Evolutionary conservation across 208 protist genomes (phyloP).

Genomic region (Leishmania martiniquensis): DNA sequence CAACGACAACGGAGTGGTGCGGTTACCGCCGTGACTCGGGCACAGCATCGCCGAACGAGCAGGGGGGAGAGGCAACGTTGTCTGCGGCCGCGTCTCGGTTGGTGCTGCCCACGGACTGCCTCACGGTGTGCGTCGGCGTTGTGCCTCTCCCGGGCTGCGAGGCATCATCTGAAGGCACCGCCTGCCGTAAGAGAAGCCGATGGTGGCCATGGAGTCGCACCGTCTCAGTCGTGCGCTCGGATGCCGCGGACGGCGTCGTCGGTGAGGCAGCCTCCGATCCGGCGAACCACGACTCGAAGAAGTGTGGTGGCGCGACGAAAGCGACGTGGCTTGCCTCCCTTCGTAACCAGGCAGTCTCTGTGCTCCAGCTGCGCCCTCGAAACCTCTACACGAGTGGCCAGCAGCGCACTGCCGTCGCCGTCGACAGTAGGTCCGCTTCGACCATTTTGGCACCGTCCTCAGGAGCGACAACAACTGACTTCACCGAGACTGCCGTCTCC

Average conservation of each 20-base stretch:
- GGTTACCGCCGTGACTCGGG: not conserved
- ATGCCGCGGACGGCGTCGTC: not conserved
- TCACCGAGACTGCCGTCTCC: not conserved
- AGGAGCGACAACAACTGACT: not conserved
- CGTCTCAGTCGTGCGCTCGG: not conserved
- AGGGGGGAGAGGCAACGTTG: not conserved
- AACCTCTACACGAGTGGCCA: not conserved
- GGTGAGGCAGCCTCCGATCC: not conserved
- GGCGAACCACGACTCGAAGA: not conserved
- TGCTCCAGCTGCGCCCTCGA: slow-evolving; percentile 4
- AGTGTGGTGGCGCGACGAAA: not conserved
- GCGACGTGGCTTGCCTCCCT: not conserved
- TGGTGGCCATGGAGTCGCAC: slow-evolving; percentile 9
- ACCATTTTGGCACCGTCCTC: not conserved
- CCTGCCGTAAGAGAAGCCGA: not conserved
- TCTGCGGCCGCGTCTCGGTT: not conserved
- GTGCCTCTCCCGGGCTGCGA: slow-evolving; percentile 40
- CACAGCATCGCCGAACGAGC: not conserved
- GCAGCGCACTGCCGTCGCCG: not conserved
- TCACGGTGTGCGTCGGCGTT: slow-evolving; percentile 57
- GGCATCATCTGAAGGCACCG: not conserved
- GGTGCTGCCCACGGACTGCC: not conserved
- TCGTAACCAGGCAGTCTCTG: not conserved
- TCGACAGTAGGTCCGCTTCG: not conserved
- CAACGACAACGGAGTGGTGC: not conserved